phyloP scores from a whole-genome alignment of 1,284 basidiomycete genomes.

The Puccinia coronata region DNA sequence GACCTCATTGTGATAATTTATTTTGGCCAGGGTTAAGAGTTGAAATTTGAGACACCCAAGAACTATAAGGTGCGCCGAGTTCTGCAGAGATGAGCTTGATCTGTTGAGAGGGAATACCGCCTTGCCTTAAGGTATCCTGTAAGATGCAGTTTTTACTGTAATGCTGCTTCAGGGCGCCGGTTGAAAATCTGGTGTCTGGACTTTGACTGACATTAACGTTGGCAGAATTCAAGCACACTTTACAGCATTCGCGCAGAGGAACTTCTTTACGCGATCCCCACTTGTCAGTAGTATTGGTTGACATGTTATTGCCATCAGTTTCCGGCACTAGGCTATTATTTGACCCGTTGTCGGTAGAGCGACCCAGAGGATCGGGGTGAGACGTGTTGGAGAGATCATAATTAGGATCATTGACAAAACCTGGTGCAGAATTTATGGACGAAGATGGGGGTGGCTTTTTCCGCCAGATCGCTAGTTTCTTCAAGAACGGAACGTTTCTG shows the following conservation, averaged over 20 bases:
- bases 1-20: background rate
- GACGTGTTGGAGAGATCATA: background rate
- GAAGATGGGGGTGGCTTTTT: background rate
- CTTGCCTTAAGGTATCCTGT: conserved; percentile 20
- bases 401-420: background rate
- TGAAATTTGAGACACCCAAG: conserved; percentile 3
- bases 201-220: background rate
- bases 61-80: conserved; percentile 5
- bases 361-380: background rate
- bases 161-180: conserved; percentile 18
- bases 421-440: background rate
- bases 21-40: background rate
- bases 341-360: background rate
- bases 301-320: background rate
- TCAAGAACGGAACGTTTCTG: background rate
- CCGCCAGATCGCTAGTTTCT: background rate
- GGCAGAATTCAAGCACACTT: conserved; percentile 9
- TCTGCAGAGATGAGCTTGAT: conserved; percentile 11
- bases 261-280: conserved; percentile 2
- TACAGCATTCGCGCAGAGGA: conserved; percentile 11
- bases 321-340: background rate
- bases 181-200: background rate
- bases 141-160: conserved; percentile 21
- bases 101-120: conserved; percentile 9
- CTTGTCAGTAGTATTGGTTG: background rate